Evolutionary conservation across 495 filamentous ascomycete species (phyloP).

Genomic region (Talaromyces thailandensis): DNA sequence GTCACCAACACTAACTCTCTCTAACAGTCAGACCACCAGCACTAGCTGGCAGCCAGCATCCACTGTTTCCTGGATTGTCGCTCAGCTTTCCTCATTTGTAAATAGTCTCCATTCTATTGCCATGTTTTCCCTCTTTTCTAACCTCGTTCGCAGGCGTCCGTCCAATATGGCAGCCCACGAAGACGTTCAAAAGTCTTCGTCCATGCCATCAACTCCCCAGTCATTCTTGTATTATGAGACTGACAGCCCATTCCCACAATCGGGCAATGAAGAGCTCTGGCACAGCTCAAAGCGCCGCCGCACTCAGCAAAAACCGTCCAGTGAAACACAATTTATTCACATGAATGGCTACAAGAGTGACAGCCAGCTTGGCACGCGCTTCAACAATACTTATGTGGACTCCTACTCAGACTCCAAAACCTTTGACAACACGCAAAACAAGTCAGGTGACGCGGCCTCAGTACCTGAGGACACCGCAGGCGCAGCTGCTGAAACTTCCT

Average conservation of each 20-base stretch:
- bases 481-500: not conserved
- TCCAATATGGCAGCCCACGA: conserved; percentile 6
- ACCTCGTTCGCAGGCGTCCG: not conserved
- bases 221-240: conserved; percentile 3
- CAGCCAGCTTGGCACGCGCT: conserved; percentile 4
- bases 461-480: not conserved
- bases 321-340: conserved; percentile 7
- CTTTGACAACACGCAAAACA: not conserved
- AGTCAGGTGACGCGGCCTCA: conserved; percentile 1
- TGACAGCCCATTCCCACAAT: not conserved
- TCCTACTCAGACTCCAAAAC: conserved; percentile 6
- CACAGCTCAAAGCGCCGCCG: conserved; percentile 16
- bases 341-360: conserved; percentile 9
- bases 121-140: not conserved
- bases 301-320: conserved; percentile 11
- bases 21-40: not conserved
- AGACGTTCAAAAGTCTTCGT: conserved; percentile 6
- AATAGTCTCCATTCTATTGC: not conserved
- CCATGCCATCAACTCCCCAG: conserved; percentile 7
- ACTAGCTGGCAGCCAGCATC: not conserved
- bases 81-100: not conserved
- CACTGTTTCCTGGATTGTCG: not conserved
- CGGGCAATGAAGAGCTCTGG: conserved; percentile 3
- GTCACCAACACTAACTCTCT: not conserved
- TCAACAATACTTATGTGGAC: conserved; percentile 7